These are phyloP conservation scores for Fusarium avenaceum DNA, from an alignment of 2,329 filamentous ascomycete species.

Conservation along the genomic window DNA sequence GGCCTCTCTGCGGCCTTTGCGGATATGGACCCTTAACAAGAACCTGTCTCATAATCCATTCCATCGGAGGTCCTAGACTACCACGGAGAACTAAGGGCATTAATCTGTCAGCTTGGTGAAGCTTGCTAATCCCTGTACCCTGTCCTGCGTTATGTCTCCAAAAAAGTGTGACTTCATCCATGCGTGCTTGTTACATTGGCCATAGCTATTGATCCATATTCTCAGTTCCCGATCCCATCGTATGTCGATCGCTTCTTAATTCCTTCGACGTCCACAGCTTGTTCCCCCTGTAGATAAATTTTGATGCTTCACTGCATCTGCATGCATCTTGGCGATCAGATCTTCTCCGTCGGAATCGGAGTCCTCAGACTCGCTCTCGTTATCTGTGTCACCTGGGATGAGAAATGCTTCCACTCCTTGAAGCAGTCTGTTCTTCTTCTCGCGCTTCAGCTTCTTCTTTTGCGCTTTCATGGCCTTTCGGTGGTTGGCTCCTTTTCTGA, in stretches of 20 bases:
- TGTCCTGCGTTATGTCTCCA: conserved; percentile 6
- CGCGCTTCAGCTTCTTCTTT: conserved; percentile 3
- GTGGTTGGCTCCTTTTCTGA: background rate
- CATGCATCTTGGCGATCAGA: conserved; percentile 33
- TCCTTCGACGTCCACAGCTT: conserved; percentile 34
- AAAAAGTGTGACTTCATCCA: conserved; percentile 18
- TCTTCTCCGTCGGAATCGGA: conserved; percentile 29
- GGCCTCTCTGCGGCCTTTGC: conserved; percentile 17
- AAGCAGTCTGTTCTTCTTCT: conserved; percentile 19
- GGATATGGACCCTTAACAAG: conserved; percentile 6
- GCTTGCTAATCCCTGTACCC: conserved; percentile 10
- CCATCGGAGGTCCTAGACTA: background rate
- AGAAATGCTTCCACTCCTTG: conserved; percentile 40
- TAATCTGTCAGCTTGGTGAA: conserved; percentile 5
- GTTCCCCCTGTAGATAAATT: conserved; percentile 25
- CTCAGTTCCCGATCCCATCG: conserved; percentile 12
- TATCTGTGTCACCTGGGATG: conserved; percentile 40
- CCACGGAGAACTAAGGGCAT: no score
- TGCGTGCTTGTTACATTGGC: conserved; percentile 23
- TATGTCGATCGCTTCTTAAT: conserved; percentile 3
- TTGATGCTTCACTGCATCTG: conserved; percentile 25
- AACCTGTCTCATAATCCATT: conserved; percentile 26
- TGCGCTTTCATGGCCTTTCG: background rate
- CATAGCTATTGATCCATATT: background rate
- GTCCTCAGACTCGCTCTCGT: conserved; percentile 29